Base-by-base conservation (phyloP, 305 asterid species). In the Plantago coronopus region DNA sequence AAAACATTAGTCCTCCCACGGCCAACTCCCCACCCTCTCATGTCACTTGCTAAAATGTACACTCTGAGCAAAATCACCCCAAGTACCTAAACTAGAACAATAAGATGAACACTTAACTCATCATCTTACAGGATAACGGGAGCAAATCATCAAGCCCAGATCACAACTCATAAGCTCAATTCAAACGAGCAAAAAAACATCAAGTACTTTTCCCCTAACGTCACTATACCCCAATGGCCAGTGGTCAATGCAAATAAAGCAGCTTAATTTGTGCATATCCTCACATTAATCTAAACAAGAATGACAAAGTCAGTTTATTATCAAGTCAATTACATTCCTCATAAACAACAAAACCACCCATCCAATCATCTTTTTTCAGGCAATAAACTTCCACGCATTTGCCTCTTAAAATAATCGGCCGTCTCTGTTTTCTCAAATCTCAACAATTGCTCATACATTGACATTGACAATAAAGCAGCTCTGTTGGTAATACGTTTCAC, bases 371-470 rank as follows among this genome's bases (percentile, higher is more conserved):
- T 25, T 38, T 55, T 23, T 31, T 57, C 59, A 44, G 34, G 61
- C 72, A 59, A 50, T 19, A 57, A 38, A 46, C 7, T 49, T 69
- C 53, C 63, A 61, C 49, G 51, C 67, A 72, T 48, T 65, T 60
- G 45, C 51, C 47, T 29, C 69, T 63, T 45, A 57, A 64, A 44
- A 70, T 44, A 71, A 34, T 67, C 64, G 79, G 95, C 95, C 93
- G 95, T 78, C 89, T 73, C 20, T n/a, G n/a, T 20, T 69, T 1
- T 31, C 38, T 31, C 38, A 31, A 31, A n/a, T n/a, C n/a, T n/a
- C n/a, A n/a, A n/a, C 38, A 31, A 31, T 31, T 31, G 8, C 38
- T 31, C 2, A 11, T 5, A 9, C 8, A 31, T 31, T 31, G n/a
- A n/a, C n/a, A n/a, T n/a, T n/a, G n/a, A n/a, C n/a, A n/a, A n/a